These are phyloP conservation scores for Chalciporus piperatus DNA, from an alignment of 768 basidiomycete species.

Conservation along the genomic window DNA sequence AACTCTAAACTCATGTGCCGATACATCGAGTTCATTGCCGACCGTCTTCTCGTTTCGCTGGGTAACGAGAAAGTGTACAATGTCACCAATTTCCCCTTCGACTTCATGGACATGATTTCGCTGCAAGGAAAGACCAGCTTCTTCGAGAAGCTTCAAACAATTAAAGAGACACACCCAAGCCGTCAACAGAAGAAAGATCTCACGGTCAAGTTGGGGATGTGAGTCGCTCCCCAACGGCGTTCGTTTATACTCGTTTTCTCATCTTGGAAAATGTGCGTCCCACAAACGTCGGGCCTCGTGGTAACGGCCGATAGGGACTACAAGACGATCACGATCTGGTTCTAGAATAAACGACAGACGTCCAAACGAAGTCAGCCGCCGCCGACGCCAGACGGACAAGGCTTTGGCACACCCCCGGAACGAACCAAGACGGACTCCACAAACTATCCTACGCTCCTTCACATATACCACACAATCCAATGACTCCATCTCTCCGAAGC, in stretches of 20 bases:
- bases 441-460: conserved; percentile 24
- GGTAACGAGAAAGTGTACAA: conserved; percentile 81
- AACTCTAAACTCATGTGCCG: conserved; percentile 84
- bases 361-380: conserved; percentile 28
- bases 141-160: conserved; percentile 95
- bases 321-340: conserved; percentile 67
- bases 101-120: conserved; percentile 95
- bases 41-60: conserved; percentile 79
- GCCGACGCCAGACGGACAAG: not conserved
- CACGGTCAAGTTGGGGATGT: conserved; percentile 28
- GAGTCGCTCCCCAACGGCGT: conserved; percentile 4
- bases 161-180: conserved; percentile 30
- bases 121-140: conserved; percentile 97
- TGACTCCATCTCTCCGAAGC: conserved; percentile 24
- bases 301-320: conserved; percentile 33
- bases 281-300: not conserved
- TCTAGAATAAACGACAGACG: conserved; percentile 76
- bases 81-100: conserved; percentile 78
- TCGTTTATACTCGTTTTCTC: not conserved
- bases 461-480: conserved; percentile 13
- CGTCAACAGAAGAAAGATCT: conserved; percentile 29
- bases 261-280: not conserved
- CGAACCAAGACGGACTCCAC: conserved; percentile 21
- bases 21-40: conserved; percentile 90
- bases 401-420: not conserved